These are phyloP conservation scores for Fraxinus xanthoxyloides DNA, from an alignment of 305 asterid genomes.

Conservation along the genomic window DNA sequence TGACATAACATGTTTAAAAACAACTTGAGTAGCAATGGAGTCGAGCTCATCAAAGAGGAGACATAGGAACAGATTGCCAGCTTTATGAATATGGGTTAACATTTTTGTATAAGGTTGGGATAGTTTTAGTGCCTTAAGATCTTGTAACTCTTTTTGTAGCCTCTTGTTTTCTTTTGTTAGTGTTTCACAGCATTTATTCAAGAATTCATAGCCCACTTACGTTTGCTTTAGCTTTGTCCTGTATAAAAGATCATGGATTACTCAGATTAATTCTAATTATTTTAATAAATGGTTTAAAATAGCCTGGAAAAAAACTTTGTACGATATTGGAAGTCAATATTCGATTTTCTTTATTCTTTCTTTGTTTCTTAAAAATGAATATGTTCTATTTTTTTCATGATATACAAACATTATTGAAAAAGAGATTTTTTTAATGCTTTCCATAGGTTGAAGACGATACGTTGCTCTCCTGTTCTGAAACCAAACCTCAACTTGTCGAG, in stretches of 20 bases:
- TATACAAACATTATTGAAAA: not conserved
- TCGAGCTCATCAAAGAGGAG: not conserved
- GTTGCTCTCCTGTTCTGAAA: conserved; percentile 95
- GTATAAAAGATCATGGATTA: not conserved
- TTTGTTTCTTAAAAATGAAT: not conserved
- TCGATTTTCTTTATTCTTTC: not conserved
- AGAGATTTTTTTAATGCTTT: not conserved
- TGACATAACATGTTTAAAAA: too few relatives aligned
- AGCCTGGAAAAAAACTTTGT: not conserved
- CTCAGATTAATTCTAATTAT: not conserved
- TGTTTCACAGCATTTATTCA: conserved; percentile 72
- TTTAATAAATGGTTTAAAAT: too few relatives aligned
- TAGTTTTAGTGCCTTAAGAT: conserved; percentile 61
- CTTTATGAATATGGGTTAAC: too few relatives aligned
- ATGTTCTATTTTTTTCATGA: not conserved
- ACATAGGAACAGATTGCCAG: not conserved
- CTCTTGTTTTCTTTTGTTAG: conserved; percentile 71
- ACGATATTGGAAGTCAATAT: not conserved
- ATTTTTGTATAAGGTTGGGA: conserved; percentile 46
- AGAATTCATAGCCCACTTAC: conserved; percentile 72
- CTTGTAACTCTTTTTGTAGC: conserved; percentile 72
- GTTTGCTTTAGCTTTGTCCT: conserved; percentile 89
- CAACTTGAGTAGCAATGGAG: not conserved
- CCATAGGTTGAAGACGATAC: conserved; percentile 23
- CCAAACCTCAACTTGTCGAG: conserved; percentile 97